These are phyloP conservation scores for Tillandsia fasciculata DNA, from an alignment of 176 grass and related monocot species.

Conservation along the genomic window DNA sequence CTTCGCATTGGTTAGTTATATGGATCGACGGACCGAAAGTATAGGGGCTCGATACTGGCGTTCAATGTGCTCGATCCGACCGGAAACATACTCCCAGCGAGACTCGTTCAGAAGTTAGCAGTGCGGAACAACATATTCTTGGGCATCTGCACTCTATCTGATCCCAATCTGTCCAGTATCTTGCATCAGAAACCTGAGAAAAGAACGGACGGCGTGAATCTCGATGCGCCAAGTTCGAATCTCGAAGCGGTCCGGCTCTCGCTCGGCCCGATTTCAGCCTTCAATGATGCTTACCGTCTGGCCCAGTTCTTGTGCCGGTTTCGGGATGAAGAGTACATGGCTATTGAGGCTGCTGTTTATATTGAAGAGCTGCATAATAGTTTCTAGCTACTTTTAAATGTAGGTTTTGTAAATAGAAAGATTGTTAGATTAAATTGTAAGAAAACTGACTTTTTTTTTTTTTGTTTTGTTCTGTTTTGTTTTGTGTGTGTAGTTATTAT, in stretches of 20 bases:
- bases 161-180: background rate
- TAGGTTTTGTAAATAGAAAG: too few relatives aligned
- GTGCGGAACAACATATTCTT: background rate
- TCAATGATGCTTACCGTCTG: background rate
- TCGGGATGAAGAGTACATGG: slow-evolving; percentile 2
- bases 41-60: background rate
- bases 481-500: too few relatives aligned
- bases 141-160: background rate
- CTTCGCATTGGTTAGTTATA: background rate
- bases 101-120: background rate
- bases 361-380: background rate
- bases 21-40: background rate
- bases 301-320: background rate
- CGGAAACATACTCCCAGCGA: background rate
- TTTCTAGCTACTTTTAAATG: background rate
- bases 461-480: too few relatives aligned
- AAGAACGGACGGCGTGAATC: background rate
- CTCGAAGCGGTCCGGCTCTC: background rate
- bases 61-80: background rate
- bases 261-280: background rate
- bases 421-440: too few relatives aligned
- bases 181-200: background rate
- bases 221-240: background rate
- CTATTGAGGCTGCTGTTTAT: background rate
- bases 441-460: too few relatives aligned